Conservation (phyloP, 2,329 filamentous ascomycete genomes). For the Apiospora phragmitis region DNA sequence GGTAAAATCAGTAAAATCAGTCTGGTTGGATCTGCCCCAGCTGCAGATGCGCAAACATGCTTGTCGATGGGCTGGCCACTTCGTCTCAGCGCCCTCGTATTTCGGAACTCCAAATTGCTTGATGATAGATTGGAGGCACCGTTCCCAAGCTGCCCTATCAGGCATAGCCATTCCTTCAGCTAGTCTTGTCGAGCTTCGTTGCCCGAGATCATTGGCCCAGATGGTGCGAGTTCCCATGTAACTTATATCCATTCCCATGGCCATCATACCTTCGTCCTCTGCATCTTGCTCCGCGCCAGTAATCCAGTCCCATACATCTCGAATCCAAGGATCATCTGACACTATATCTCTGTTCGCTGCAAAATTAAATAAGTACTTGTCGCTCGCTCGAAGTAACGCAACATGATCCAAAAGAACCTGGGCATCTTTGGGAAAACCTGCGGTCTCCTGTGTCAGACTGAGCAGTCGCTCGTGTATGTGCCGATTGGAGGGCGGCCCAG, state of each 20-base stretch:
- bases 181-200: slow-evolving; percentile 48
- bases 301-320: slow-evolving; percentile 77
- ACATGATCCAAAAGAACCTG: slow-evolving; percentile 56
- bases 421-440: slow-evolving; percentile 50
- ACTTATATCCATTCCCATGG: slow-evolving; percentile 68
- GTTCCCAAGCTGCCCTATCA: slow-evolving; percentile 58
- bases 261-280: slow-evolving; percentile 68
- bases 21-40: slow-evolving; percentile 61
- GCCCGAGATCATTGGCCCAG: slow-evolving; percentile 68
- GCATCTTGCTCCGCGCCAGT: slow-evolving; percentile 66
- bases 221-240: slow-evolving; percentile 74
- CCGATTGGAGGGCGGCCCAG: slow-evolving; percentile 48
- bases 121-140: slow-evolving; percentile 63
- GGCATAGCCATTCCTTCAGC: slow-evolving; percentile 44
- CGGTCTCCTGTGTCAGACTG: slow-evolving; percentile 42
- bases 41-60: slow-evolving; percentile 74
- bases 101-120: slow-evolving; percentile 61
- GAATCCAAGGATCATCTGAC: slow-evolving; percentile 71
- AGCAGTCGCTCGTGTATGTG: slow-evolving; percentile 60
- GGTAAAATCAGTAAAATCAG: slow-evolving; percentile 42
- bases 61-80: slow-evolving; percentile 69
- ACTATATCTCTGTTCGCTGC: slow-evolving; percentile 66
- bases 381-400: slow-evolving; percentile 61
- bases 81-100: slow-evolving; percentile 64
- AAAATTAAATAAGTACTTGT: slow-evolving; percentile 65